These are phyloP conservation scores for Plectosphaerella cucumerina DNA, from an alignment of 2,329 filamentous ascomycete genomes.

Conservation along the genomic window DNA sequence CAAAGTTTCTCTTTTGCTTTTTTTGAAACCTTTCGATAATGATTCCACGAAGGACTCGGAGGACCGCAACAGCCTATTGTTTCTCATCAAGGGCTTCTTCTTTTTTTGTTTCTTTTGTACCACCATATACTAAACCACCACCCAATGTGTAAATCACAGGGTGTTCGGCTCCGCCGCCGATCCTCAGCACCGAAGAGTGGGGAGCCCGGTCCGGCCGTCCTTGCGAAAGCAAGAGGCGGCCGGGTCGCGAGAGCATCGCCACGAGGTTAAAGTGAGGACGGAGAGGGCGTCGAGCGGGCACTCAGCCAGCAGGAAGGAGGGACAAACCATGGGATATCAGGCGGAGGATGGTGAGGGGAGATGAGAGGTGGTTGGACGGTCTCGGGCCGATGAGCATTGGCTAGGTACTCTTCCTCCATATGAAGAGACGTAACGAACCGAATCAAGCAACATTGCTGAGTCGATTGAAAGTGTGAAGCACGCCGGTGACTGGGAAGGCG, in stretches of 20 bases:
- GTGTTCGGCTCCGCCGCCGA: conserved; percentile 60
- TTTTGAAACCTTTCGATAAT: conserved; percentile 7
- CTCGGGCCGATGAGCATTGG: conserved; percentile 1
- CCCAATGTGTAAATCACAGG: conserved; percentile 36
- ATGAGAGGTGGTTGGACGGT: neutral
- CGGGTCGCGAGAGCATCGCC: conserved; percentile 40
- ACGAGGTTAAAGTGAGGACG: conserved; percentile 70
- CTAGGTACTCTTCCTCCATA: conserved; percentile 1
- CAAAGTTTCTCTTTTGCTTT: neutral
- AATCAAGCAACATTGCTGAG: neutral
- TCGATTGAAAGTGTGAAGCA: no score
- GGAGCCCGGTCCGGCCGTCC: conserved; percentile 29
- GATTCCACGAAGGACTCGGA: neutral
- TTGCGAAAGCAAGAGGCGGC: conserved; percentile 4
- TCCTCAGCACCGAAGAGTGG: conserved; percentile 67
- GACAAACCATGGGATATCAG: conserved; percentile 16
- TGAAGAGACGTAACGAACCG: neutral
- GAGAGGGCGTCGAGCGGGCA: conserved; percentile 61
- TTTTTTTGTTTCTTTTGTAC: conserved; percentile 54
- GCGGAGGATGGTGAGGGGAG: neutral
- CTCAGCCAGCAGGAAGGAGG: conserved; percentile 27
- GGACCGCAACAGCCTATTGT: conserved; percentile 5
- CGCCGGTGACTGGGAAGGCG: no score
- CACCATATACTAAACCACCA: conserved; percentile 29
- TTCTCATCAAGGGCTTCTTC: conserved; percentile 18